phyloP scores from a whole-genome alignment of 2,329 filamentous ascomycete species.

The Stylonectria norvegica region DNA sequence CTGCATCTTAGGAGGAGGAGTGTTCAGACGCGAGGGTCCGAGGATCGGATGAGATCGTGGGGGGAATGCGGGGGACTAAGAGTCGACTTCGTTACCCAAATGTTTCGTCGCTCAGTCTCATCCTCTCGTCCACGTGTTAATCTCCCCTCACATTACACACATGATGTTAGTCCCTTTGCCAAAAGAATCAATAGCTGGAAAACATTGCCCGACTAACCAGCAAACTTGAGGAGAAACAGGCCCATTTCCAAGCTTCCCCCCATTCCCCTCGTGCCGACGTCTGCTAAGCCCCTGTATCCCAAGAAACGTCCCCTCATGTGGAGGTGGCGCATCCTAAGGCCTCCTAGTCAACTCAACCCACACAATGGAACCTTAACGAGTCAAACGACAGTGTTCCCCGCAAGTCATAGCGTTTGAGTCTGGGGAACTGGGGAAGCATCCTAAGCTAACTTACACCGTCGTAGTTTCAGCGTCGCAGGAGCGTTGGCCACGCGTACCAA shows the following conservation, averaged over 20 bases:
- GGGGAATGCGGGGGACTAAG: no score
- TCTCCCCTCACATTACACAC: no score
- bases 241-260: background rate
- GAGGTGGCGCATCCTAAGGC: background rate
- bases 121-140: background rate
- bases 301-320: background rate
- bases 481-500: background rate
- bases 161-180: no score
- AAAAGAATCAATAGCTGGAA: background rate
- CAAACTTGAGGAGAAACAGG: background rate
- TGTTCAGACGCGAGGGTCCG: no score
- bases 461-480: background rate
- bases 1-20: no score
- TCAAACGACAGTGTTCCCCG: background rate
- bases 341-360: background rate
- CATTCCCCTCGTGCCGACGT: background rate
- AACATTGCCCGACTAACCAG: background rate
- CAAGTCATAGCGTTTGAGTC: background rate
- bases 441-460: background rate
- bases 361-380: no score
- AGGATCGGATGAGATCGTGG: no score
- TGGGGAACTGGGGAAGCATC: background rate
- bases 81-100: no score
- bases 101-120: no score
- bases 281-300: background rate